Evolutionary conservation across 2,329 filamentous ascomycete species (phyloP).

Genomic region (Scopulariopsis brevicaulis): DNA sequence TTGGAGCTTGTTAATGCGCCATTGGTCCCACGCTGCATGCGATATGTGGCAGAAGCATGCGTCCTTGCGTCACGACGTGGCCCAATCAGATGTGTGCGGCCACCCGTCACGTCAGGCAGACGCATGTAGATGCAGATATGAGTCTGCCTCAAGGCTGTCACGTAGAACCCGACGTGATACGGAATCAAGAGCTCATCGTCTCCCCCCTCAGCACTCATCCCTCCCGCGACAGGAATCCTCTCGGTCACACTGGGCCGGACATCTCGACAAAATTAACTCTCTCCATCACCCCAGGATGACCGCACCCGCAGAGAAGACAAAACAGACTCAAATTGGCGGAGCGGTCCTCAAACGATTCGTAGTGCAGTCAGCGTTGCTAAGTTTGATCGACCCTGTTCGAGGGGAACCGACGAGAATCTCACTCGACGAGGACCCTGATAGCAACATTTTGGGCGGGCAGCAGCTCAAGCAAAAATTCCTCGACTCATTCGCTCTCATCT

Average conservation of each 20-base stretch:
- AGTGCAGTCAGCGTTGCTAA: not conserved
- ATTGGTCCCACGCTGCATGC: not conserved
- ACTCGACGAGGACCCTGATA: constrained; percentile 11
- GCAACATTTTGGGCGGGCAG: constrained; percentile 6
- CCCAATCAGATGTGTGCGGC: not conserved
- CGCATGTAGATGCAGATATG: not conserved
- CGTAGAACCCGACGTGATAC: not conserved
- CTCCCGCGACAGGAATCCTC: not conserved
- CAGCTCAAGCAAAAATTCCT: constrained; percentile 17
- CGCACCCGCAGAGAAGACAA: not conserved
- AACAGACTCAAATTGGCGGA: not conserved
- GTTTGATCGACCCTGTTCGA: constrained; percentile 14
- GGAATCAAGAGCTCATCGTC: not conserved
- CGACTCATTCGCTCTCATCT: constrained; percentile 20
- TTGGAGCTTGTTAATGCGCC: not conserved
- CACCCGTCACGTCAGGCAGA: not conserved
- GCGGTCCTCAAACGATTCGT: not conserved
- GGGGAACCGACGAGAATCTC: constrained; percentile 13
- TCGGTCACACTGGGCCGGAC: not conserved
- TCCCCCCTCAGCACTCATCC: not conserved
- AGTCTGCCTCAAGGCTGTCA: not conserved
- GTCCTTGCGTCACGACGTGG: not conserved
- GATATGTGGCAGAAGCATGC: not conserved
- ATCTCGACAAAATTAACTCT: not conserved
- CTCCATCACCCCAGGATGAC: not conserved